A percentile compares a stretch with the other conserved stretches of the same genome.
Evolutionary conservation across 176 grass and related monocot species (phyloP).

Genomic region (Pontederia crassipes): DNA sequence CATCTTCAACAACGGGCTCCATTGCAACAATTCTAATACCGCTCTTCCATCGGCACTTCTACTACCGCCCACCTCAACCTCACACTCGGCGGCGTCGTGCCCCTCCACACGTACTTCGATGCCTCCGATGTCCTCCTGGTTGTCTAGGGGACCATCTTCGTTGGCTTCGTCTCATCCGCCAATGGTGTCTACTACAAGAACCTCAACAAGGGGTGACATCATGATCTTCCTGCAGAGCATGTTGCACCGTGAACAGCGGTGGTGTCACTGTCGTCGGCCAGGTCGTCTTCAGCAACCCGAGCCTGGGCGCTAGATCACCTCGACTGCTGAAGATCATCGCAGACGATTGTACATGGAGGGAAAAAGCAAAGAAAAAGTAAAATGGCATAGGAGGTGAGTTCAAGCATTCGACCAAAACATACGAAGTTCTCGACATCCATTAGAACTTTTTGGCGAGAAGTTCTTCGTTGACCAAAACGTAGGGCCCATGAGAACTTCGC

Average conservation of each 20-base stretch:
- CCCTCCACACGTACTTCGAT: conserved; percentile 6
- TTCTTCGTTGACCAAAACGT: too few relatives aligned
- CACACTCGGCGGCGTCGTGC: not conserved
- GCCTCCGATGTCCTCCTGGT: conserved; percentile 4
- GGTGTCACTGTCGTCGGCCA: not conserved
- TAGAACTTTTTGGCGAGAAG: too few relatives aligned
- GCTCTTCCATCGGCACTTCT: too few relatives aligned
- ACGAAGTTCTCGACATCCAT: too few relatives aligned
- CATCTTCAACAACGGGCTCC: conserved; percentile 2
- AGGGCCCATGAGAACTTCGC: too few relatives aligned
- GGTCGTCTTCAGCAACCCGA: conserved; percentile 7
- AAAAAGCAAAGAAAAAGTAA: too few relatives aligned
- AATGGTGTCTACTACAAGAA: conserved; percentile 11
- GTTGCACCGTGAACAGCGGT: conserved; percentile 10
- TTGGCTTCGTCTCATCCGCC: conserved; percentile 7
- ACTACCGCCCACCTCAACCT: conserved; percentile 4
- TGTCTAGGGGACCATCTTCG: not conserved
- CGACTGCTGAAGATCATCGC: too few relatives aligned
- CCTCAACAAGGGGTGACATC: conserved; percentile 1
- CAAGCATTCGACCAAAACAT: too few relatives aligned
- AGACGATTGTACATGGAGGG: too few relatives aligned
- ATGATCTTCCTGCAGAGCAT: conserved; percentile 11
- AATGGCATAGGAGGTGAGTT: too few relatives aligned
- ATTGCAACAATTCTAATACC: too few relatives aligned
- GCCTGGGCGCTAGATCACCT: conserved; percentile 2